These are phyloP conservation scores for Phytophthora europaea DNA, from an alignment of 352 stramenopile genomes.

Conservation along the genomic window DNA sequence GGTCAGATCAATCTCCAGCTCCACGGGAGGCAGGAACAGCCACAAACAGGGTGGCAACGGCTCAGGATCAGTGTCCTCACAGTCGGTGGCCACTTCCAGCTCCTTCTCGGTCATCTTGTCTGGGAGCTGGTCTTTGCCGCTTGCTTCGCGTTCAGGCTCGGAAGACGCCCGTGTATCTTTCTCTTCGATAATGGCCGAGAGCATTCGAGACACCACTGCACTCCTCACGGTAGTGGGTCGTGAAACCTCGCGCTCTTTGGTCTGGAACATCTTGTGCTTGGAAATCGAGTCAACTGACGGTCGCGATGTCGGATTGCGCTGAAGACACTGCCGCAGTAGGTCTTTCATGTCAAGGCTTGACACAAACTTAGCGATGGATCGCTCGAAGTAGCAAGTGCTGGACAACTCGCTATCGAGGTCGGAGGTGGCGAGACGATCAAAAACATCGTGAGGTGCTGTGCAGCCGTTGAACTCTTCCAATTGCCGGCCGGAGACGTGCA, in stretches of 20 bases:
- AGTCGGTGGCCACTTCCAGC: not conserved
- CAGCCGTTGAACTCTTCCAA: constrained; percentile 66
- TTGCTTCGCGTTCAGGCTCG: constrained; percentile 34
- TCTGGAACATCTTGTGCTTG: constrained; percentile 50
- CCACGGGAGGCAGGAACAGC: constrained; percentile 65
- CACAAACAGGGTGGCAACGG: constrained; percentile 64
- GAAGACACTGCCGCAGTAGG: constrained; percentile 54
- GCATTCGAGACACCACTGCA: constrained; percentile 12
- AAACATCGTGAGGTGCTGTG: constrained; percentile 37
- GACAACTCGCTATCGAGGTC: constrained; percentile 16
- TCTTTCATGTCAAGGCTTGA: constrained; percentile 55
- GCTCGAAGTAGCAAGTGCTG: constrained; percentile 51
- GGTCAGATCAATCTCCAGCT: constrained; percentile 41
- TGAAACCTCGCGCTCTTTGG: constrained; percentile 27
- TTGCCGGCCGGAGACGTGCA: constrained; percentile 53
- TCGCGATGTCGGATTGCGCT: constrained; percentile 43
- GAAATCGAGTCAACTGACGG: constrained; percentile 50
- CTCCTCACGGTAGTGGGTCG: constrained; percentile 27
- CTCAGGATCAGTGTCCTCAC: constrained; percentile 28
- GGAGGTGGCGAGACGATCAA: constrained; percentile 38
- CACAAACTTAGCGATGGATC: constrained; percentile 62
- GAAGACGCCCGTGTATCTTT: constrained; percentile 7
- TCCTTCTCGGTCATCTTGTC: constrained; percentile 6
- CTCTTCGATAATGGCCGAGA: constrained; percentile 37
- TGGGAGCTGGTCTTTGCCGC: constrained; percentile 20